Evolutionary conservation across 2,329 filamentous ascomycete species (phyloP).

Genomic region (Arachnopeziza araneosa): DNA sequence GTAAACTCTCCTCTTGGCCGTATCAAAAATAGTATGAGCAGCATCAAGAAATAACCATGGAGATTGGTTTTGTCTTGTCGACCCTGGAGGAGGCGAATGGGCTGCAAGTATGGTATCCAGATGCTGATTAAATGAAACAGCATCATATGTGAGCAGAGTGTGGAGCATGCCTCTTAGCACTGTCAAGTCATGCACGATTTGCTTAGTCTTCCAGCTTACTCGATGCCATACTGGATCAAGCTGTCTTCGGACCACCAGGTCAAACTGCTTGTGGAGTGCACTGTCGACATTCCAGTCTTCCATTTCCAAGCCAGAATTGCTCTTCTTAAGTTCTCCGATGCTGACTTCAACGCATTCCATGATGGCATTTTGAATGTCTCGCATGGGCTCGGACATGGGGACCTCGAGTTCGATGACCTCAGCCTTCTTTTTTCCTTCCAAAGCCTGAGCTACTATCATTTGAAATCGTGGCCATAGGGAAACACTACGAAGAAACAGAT

Average conservation of each 20-base stretch:
- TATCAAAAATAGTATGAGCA: constrained; percentile 89
- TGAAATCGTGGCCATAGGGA: constrained; percentile 94
- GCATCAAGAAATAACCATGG: constrained; percentile 96
- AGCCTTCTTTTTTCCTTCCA: constrained; percentile 87
- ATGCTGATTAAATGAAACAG: constrained; percentile 86
- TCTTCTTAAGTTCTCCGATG: constrained; percentile 88
- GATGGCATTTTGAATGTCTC: constrained; percentile 86
- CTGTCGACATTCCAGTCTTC: constrained; percentile 96
- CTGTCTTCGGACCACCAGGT: constrained; percentile 80
- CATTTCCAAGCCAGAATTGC: constrained; percentile 85
- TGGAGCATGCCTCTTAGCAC: constrained; percentile 79
- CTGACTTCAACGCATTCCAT: constrained; percentile 95
- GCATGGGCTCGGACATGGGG: constrained; percentile 92
- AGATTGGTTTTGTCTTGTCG: constrained; percentile 81
- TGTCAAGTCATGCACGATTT: constrained; percentile 85
- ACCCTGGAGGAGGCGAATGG: constrained; percentile 81
- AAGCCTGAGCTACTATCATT: constrained; percentile 76
- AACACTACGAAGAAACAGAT: constrained; percentile 81
- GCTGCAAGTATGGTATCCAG: constrained; percentile 91
- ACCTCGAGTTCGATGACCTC: constrained; percentile 97
- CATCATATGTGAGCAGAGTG: constrained; percentile 77
- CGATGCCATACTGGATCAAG: constrained; percentile 96
- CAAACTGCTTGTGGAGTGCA: constrained; percentile 87
- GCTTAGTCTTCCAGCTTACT: constrained; percentile 88
- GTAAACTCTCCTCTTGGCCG: constrained; percentile 83